phyloP scores from a whole-genome alignment of 768 basidiomycete genomes.

The Kockovaella imperatae region DNA sequence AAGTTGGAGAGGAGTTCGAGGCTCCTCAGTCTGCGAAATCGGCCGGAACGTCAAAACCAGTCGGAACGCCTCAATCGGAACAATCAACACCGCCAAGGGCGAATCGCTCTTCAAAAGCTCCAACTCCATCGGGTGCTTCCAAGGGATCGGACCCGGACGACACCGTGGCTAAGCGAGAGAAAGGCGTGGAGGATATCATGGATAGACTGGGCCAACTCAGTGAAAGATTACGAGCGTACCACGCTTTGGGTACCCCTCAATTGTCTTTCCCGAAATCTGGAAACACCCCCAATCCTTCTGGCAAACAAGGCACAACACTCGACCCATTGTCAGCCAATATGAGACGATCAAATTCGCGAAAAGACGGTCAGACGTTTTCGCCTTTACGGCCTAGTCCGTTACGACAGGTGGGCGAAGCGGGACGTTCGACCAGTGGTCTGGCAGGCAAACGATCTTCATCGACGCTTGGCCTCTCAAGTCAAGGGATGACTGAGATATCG shows the following conservation, averaged over 20 bases:
- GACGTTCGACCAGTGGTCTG: background rate
- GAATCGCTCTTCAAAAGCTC: too few relatives aligned
- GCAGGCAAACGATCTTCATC: too few relatives aligned
- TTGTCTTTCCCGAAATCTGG: slow-evolving; percentile 18
- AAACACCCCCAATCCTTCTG: background rate
- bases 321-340: too few relatives aligned
- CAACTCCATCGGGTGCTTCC: background rate
- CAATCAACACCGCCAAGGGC: background rate
- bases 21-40: too few relatives aligned
- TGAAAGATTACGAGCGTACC: slow-evolving; percentile 29
- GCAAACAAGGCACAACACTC: background rate
- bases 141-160: background rate
- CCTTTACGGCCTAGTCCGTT: too few relatives aligned
- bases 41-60: too few relatives aligned
- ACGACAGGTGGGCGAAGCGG: too few relatives aligned
- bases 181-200: slow-evolving; percentile 39
- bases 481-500: too few relatives aligned
- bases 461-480: too few relatives aligned
- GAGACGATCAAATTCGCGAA: too few relatives aligned
- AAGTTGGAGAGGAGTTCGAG: background rate
- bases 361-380: too few relatives aligned
- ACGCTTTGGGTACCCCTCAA: slow-evolving; percentile 32
- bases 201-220: slow-evolving; percentile 28
- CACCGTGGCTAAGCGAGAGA: slow-evolving; percentile 14
- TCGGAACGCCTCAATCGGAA: too few relatives aligned